Conservation (phyloP, 495 filamentous ascomycete genomes). For the Beverwykella pulmonaria region DNA sequence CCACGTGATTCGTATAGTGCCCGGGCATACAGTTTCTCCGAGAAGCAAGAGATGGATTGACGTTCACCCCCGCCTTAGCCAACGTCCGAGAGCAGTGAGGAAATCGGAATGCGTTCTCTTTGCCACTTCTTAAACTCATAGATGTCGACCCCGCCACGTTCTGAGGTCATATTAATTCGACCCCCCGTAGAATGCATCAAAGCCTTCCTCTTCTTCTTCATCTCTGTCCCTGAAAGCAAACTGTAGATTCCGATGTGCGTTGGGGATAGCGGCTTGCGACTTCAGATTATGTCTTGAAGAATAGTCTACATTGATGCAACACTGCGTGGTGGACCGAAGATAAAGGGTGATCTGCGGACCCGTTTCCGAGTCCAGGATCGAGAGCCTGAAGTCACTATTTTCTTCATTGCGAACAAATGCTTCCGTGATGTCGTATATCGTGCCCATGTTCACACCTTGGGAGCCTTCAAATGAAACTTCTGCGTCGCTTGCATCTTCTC, state of each 20-base stretch:
- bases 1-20: too few relatives aligned
- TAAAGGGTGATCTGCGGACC: constrained; percentile 6
- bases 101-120: constrained; percentile 12
- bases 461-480: neutral
- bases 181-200: neutral
- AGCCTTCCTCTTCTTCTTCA: neutral
- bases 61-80: too few relatives aligned
- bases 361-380: neutral
- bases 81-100: neutral
- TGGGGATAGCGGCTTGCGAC: neutral
- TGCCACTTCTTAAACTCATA: constrained; percentile 9
- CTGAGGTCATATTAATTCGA: neutral
- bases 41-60: too few relatives aligned
- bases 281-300: neutral
- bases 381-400: neutral
- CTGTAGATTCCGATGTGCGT: neutral
- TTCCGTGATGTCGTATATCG: constrained; percentile 12
- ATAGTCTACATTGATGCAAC: neutral
- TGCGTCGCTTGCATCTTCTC: neutral
- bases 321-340: neutral
- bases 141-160: constrained; percentile 4
- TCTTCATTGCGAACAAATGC: neutral
- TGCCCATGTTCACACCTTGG: constrained; percentile 9
- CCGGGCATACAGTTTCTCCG: too few relatives aligned
- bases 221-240: neutral